A percentile compares a stretch with the other conserved stretches of the same genome.
Conservation (phyloP, 2,329 filamentous ascomycete genomes). For the Pseudogymnoascus verrucosus region DNA sequence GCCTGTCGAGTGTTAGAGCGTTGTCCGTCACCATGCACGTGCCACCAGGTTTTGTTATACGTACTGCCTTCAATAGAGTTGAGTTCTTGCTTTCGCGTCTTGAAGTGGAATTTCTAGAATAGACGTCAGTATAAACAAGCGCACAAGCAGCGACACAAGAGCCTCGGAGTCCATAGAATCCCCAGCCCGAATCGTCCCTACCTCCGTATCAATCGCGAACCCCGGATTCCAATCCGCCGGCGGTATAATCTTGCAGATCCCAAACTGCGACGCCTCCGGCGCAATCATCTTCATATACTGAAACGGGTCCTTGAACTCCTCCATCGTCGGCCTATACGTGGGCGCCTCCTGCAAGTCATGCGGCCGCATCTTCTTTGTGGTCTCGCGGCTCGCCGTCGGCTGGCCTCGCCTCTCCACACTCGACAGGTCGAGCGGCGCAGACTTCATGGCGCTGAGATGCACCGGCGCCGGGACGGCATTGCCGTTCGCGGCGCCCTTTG, state of each 20-base stretch:
- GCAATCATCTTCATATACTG: constrained; percentile 89
- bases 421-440: constrained; percentile 64
- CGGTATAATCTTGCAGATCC: constrained; percentile 92
- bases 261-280: constrained; percentile 77
- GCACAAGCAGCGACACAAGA: neutral
- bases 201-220: constrained; percentile 95
- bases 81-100: constrained; percentile 89
- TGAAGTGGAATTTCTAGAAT: constrained; percentile 84
- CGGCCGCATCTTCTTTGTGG: constrained; percentile 67
- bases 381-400: constrained; percentile 66
- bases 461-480: constrained; percentile 26
- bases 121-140: constrained; percentile 20
- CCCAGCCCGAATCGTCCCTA: constrained; percentile 32
- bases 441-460: constrained; percentile 28
- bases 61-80: constrained; percentile 97
- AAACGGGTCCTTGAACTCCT: constrained; percentile 91
- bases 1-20: constrained; percentile 42
- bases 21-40: neutral
- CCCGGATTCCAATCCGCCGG: constrained; percentile 89
- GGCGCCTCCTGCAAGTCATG: constrained; percentile 85
- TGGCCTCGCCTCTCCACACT: constrained; percentile 90
- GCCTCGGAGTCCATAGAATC: neutral
- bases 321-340: constrained; percentile 80
- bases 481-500: constrained; percentile 21
- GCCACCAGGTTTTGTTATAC: constrained; percentile 28